These are phyloP conservation scores for Panus rudis DNA, from an alignment of 768 basidiomycete genomes.

Conservation along the genomic window DNA sequence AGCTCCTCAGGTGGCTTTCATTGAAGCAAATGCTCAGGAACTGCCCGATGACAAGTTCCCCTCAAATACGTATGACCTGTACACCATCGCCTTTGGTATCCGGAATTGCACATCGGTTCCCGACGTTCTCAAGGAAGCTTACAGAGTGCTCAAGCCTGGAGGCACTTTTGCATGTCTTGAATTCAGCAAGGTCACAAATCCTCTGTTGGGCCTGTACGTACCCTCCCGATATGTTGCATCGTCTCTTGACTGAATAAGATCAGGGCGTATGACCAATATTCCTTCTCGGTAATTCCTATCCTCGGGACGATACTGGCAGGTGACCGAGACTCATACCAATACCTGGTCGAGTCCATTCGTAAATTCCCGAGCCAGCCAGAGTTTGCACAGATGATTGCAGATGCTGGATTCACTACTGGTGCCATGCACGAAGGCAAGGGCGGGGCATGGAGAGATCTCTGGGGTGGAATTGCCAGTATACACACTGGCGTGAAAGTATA, in stretches of 20 bases:
- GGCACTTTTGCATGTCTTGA: slow-evolving; percentile 94
- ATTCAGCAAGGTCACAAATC: slow-evolving; percentile 89
- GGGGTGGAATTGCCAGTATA: slow-evolving; percentile 83
- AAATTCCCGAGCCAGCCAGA: slow-evolving; percentile 84
- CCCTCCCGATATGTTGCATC: background rate
- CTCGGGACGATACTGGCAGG: slow-evolving; percentile 96
- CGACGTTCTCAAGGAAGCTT: slow-evolving; percentile 79
- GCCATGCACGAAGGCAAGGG: slow-evolving; percentile 55
- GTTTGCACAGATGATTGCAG: slow-evolving; percentile 83
- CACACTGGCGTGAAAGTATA: slow-evolving; percentile 81
- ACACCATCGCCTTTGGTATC: slow-evolving; percentile 98
- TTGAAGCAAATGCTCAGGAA: slow-evolving; percentile 87
- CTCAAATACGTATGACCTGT: slow-evolving; percentile 85
- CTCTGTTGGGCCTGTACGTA: slow-evolving; percentile 77
- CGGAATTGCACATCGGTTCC: slow-evolving; percentile 94
- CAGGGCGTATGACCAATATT: slow-evolving; percentile 92
- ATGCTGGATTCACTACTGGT: slow-evolving; percentile 76
- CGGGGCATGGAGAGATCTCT: slow-evolving; percentile 80
- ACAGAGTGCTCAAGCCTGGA: slow-evolving; percentile 93
- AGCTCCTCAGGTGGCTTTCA: slow-evolving; percentile 92
- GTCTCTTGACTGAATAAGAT: background rate
- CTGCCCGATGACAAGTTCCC: slow-evolving; percentile 61
- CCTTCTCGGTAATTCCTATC: slow-evolving; percentile 91
- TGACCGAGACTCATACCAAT: slow-evolving; percentile 93
- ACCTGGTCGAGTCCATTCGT: slow-evolving; percentile 95